These are phyloP conservation scores for Capsella bursapastoris DNA, from an alignment of 345 rosid species.

Conservation along the genomic window DNA sequence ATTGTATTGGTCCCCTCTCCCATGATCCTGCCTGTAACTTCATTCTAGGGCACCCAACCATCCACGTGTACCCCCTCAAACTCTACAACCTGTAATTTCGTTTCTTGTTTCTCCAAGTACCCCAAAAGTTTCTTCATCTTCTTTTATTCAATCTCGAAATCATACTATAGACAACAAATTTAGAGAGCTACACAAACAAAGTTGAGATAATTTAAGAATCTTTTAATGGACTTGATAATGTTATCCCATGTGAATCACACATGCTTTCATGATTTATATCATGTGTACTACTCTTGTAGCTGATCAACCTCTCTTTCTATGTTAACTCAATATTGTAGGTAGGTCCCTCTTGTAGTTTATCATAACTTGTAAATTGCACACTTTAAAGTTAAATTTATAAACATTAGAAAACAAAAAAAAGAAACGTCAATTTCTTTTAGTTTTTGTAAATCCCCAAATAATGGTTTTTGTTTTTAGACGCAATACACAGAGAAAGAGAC, in stretches of 20 bases:
- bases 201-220: neutral
- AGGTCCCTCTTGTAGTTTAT: too few relatives aligned
- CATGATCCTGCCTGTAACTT: slow-evolving; percentile 40
- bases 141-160: neutral
- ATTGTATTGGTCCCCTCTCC: slow-evolving; percentile 31
- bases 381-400: too few relatives aligned
- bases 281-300: neutral
- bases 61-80: slow-evolving; percentile 44
- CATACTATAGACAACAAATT: slow-evolving; percentile 4
- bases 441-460: neutral
- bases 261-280: slow-evolving; percentile 36
- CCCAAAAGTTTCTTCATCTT: neutral
- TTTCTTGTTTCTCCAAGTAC: slow-evolving; percentile 2
- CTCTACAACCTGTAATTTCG: slow-evolving; percentile 42
- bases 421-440: neutral
- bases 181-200: neutral
- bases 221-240: slow-evolving; percentile 37
- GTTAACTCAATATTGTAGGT: too few relatives aligned
- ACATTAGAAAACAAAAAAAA: too few relatives aligned
- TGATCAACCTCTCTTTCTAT: too few relatives aligned
- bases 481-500: slow-evolving; percentile 12
- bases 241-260: slow-evolving; percentile 45
- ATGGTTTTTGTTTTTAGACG: slow-evolving; percentile 15
- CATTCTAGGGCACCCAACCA: slow-evolving; percentile 31
- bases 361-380: too few relatives aligned